Evolutionary conservation across 768 basidiomycete genomes (phyloP), one percentile per base, ranked within the genome.

Genomic region (Hygrocybe punicea): DNA sequence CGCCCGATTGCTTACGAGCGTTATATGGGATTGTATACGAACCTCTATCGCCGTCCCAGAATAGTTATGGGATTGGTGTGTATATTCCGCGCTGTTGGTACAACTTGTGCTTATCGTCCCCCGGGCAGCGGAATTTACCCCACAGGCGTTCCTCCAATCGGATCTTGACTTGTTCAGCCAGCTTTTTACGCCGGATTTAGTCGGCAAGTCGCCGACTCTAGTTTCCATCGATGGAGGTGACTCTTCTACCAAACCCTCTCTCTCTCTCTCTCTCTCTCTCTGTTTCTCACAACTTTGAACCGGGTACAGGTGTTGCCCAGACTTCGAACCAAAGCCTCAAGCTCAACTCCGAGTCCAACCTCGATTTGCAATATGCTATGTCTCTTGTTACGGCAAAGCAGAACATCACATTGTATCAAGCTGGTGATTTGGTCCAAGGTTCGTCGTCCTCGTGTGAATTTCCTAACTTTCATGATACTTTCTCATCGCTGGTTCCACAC

Each of bases 341-440:
- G 8, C 44, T 51, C 37, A 57, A 57, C 34, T 76, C 72, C 19
- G 81, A 81, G 58, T 71, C 71, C 33, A 72, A 74, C 47, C 72
- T 78, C 53, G 78, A 79, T 57, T 65, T 82, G 6, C 69, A 81
- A 60, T 80, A 79, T 53, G 68, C 71, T 24, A 78, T 81, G 76
- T 58, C 70, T 2, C 66, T 82, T 52, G 65, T 69, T 3, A 64
- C 67, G 42, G n/a, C n/a, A 17, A 60, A 65, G 1, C 71, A 72
- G 58, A 60, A 63, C 8, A 68, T 75, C 11, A 67, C 62, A 25
- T 60, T 76, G 37, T 63, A 71, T 25, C 72, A 76, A 53, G 64
- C 67, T 40, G 73, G 73, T 5, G 68, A 69, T 49, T 36, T 51
- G 17, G 49, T 48, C 6, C 24, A 51, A 44, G 56, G 56, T 52